Conservation (phyloP, 108 stramenopile species). For the Aurantiochytrium sp. region DNA sequence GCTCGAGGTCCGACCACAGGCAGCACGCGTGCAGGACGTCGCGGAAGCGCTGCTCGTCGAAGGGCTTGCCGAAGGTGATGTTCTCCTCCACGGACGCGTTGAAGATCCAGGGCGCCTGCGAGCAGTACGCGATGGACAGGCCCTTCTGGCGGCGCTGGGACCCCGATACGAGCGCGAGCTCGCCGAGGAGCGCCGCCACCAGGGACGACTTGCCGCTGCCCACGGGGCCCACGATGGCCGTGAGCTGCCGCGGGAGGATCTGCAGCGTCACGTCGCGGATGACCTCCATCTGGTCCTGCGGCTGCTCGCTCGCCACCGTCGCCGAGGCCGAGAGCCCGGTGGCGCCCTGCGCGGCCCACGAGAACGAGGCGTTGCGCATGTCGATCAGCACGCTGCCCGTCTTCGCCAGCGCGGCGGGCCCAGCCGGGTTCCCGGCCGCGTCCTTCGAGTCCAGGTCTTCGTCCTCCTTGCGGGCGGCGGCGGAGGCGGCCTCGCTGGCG, state of each 20-base stretch:
- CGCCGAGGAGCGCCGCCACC: constrained; percentile 70
- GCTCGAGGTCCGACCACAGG: constrained; percentile 36
- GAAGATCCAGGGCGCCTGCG: constrained; percentile 84
- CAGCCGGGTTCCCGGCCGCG: too few species aligned
- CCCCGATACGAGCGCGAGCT: constrained; percentile 44
- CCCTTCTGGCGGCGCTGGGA: not conserved
- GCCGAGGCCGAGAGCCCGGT: not conserved
- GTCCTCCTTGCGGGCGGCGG: too few species aligned
- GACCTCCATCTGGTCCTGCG: not conserved
- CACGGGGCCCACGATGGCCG: constrained; percentile 68
- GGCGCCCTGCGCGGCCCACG: not conserved
- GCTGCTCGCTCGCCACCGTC: not conserved
- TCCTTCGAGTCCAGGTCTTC: too few species aligned
- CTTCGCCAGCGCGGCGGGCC: not conserved
- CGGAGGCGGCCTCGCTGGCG: not conserved
- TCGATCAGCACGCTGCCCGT: not conserved
- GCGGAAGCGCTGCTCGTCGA: constrained; percentile 25
- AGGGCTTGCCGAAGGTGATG: constrained; percentile 71
- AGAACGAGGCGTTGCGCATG: not conserved
- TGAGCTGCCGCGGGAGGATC: constrained; percentile 34
- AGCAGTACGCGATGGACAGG: constrained; percentile 71
- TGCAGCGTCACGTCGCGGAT: not conserved
- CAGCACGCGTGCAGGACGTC: constrained; percentile 22
- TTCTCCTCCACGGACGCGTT: constrained; percentile 86
- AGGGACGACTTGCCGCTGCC: constrained; percentile 78